Percentiles rank a stretch among this genome's conserved stretches.
These are phyloP conservation scores for Fusarium camptoceras DNA, from an alignment of 2,329 filamentous ascomycete species.

Conservation along the genomic window DNA sequence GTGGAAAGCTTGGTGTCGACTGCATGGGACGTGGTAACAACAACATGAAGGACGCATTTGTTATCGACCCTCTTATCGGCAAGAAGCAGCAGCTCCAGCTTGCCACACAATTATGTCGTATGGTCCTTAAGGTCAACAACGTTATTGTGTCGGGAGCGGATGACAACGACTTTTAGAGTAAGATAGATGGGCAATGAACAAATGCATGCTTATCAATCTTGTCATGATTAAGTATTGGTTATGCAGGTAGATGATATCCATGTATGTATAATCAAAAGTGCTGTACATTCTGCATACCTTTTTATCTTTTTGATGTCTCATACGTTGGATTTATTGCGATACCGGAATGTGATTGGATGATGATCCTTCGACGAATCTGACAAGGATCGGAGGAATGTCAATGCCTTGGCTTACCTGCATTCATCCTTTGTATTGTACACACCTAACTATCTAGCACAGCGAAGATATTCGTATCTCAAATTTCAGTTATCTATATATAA, in stretches of 20 bases:
- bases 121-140: constrained; percentile 98
- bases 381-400: constrained; percentile 21
- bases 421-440: neutral
- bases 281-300: constrained; percentile 10
- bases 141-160: constrained; percentile 91
- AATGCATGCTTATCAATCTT: constrained; percentile 39
- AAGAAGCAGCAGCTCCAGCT: constrained; percentile 97
- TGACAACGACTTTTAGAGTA: constrained; percentile 82
- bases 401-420: constrained; percentile 18
- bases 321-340: neutral
- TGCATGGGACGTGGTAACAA: constrained; percentile 97
- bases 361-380: constrained; percentile 3
- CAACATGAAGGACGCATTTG: constrained; percentile 97
- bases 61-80: constrained; percentile 97
- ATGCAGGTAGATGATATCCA: constrained; percentile 39
- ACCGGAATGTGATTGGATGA: constrained; percentile 15
- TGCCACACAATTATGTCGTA: constrained; percentile 95
- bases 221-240: constrained; percentile 38
- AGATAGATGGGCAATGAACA: constrained; percentile 40
- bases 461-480: neutral
- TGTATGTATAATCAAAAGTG: constrained; percentile 36
- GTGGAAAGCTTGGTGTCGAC: constrained; percentile 86
- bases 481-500: too few species aligned
- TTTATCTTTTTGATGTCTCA: neutral
- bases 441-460: neutral